Percentiles rank a stretch among this genome's conserved stretches.
Evolutionary conservation across 768 basidiomycete species (phyloP).

Genomic region (Boletus rubroflammeus): DNA sequence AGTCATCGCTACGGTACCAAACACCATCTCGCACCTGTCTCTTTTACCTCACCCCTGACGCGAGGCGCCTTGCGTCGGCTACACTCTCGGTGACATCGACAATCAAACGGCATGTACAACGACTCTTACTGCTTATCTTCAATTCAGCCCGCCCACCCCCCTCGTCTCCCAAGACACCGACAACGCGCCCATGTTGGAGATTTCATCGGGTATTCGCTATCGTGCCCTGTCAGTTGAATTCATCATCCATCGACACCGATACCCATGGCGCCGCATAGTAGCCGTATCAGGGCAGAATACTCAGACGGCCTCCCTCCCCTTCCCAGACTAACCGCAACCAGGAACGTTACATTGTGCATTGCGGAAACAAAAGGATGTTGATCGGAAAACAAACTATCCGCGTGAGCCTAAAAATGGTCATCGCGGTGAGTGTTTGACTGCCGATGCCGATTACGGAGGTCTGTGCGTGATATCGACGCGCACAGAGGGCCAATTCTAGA

Average conservation of each 20-base stretch:
- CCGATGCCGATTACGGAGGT: neutral
- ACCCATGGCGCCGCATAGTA: neutral
- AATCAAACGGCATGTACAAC: too few relatives aligned
- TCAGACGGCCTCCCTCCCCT: neutral
- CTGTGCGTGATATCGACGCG: neutral
- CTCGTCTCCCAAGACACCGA: neutral
- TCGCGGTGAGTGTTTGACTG: neutral
- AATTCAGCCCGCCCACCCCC: neutral
- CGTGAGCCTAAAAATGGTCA: neutral
- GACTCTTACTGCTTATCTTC: neutral
- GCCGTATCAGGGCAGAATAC: neutral
- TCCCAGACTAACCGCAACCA: neutral
- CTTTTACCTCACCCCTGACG: constrained; percentile 9
- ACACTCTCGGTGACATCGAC: neutral
- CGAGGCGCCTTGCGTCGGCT: neutral
- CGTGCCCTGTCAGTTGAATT: neutral
- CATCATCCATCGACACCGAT: neutral
- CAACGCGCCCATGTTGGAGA: neutral
- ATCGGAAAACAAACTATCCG: neutral
- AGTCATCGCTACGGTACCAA: neutral
- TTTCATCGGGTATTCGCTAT: neutral
- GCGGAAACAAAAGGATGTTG: neutral
- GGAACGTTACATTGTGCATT: neutral
- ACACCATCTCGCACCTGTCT: neutral
- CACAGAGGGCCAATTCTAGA: neutral